Percentiles rank a stretch among this genome's conserved stretches.
Evolutionary conservation across 306 rosid genomes (phyloP).

Genomic region (Cicer yamashitae): DNA sequence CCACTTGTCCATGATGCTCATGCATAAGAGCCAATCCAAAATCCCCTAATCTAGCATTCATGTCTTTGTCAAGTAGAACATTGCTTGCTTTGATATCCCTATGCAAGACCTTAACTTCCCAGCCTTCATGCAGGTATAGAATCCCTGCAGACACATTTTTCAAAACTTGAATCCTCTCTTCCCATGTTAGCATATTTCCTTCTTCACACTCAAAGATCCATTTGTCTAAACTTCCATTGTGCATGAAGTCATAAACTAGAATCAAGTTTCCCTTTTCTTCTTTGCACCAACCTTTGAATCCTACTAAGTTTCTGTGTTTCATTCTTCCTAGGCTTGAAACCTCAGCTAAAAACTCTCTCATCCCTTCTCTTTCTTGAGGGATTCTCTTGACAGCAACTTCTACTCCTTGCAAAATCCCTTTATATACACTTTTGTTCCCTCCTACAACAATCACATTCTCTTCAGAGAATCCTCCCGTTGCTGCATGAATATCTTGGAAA

Average conservation of each 20-base stretch:
- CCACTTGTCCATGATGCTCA: conserved; percentile 51
- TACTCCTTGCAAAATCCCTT: conserved; percentile 59
- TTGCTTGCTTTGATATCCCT: conserved; percentile 74
- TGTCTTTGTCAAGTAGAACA: conserved; percentile 70
- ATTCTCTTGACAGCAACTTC: conserved; percentile 73
- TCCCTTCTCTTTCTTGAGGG: conserved; percentile 53
- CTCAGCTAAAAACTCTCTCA: conserved; percentile 76
- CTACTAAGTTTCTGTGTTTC: conserved; percentile 68
- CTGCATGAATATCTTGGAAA: conserved; percentile 57
- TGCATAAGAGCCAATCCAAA: conserved; percentile 70
- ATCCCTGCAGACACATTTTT: conserved; percentile 67
- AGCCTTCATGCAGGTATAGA: conserved; percentile 71
- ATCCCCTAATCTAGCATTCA: conserved; percentile 69
- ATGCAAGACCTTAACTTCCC: conserved; percentile 75
- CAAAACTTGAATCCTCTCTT: conserved; percentile 56
- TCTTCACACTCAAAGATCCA: conserved; percentile 62
- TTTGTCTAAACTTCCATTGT: conserved; percentile 68
- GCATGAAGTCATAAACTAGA: conserved; percentile 73
- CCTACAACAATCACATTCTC: conserved; percentile 59
- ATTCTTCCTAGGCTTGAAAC: conserved; percentile 73
- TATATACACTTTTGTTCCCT: conserved; percentile 66
- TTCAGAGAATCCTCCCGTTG: conserved; percentile 64
- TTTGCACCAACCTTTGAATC: conserved; percentile 80
- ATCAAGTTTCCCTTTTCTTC: conserved; percentile 59
- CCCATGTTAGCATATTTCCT: conserved; percentile 55